Conservation (phyloP, 2,329 filamentous ascomycete species). For the Leptographium procerum region DNA sequence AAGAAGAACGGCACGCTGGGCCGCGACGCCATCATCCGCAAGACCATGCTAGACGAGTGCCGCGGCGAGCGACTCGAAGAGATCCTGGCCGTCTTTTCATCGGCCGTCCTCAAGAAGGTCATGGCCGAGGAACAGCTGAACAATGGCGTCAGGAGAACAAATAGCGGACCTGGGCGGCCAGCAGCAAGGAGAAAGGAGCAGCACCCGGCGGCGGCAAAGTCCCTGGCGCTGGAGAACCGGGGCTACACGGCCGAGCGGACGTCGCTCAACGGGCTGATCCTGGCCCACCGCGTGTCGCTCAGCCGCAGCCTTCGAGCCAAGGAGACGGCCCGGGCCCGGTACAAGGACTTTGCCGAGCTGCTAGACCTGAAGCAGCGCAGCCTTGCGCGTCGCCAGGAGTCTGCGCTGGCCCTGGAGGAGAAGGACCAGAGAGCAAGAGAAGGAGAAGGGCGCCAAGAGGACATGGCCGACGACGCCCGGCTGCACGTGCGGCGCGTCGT, state of each 20-base stretch:
- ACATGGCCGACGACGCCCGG: conserved; percentile 30
- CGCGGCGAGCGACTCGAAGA: conserved; percentile 86
- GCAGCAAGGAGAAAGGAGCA: conserved; percentile 4
- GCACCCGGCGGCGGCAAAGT: conserved; percentile 38
- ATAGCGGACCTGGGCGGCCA: background rate
- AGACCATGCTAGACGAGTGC: conserved; percentile 95
- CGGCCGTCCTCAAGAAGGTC: conserved; percentile 63
- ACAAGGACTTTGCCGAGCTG: conserved; percentile 51
- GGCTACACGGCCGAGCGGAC: conserved; percentile 43
- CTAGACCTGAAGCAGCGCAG: conserved; percentile 51
- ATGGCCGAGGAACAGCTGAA: conserved; percentile 28
- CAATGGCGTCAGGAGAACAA: conserved; percentile 1
- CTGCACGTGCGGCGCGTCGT: conserved; percentile 47
- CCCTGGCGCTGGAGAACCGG: conserved; percentile 46
- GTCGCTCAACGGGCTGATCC: conserved; percentile 52
- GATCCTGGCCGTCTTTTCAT: conserved; percentile 72
- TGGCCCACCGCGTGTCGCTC: conserved; percentile 63
- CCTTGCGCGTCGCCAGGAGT: conserved; percentile 42
- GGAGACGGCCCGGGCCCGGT: conserved; percentile 45
- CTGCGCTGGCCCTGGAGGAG: conserved; percentile 22
- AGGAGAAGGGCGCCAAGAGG: conserved; percentile 12
- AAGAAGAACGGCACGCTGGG: conserved; percentile 82
- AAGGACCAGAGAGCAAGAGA: conserved; percentile 17
- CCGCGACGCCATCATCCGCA: conserved; percentile 68
- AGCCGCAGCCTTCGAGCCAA: conserved; percentile 47